phyloP scores from a whole-genome alignment of 1,284 basidiomycete genomes.

The Quambalaria eucalypti region DNA sequence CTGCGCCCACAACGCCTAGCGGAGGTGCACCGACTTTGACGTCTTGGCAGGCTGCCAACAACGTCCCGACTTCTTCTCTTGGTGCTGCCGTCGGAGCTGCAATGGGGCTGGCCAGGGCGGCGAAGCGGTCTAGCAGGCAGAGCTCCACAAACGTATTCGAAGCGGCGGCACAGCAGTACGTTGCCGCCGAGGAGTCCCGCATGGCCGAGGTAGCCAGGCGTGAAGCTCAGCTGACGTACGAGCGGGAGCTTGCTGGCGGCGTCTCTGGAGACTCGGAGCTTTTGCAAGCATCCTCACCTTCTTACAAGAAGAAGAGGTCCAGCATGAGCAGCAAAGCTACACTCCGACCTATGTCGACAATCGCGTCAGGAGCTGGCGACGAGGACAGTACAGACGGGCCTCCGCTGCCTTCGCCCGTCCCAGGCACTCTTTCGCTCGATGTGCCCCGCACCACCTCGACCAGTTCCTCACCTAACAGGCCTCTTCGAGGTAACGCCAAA shows the following conservation, averaged over 20 bases:
- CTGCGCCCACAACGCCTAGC: constrained; percentile 9
- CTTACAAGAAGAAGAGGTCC: not conserved
- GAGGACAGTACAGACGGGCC: not conserved
- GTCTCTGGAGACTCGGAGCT: not conserved
- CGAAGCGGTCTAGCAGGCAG: not conserved
- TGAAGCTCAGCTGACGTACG: constrained; percentile 18
- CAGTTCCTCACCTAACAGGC: not conserved
- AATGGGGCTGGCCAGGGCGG: constrained; percentile 20
- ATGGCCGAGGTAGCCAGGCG: constrained; percentile 15
- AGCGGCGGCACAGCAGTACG: constrained; percentile 22
- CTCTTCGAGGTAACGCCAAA: not conserved
- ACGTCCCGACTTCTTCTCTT: constrained; percentile 15
- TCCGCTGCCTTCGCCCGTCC: not conserved
- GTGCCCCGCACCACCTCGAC: not conserved
- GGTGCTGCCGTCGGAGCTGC: constrained; percentile 32
- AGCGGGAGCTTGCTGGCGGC: not conserved
- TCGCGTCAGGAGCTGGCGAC: not conserved
- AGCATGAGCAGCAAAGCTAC: not conserved
- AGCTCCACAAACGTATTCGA: constrained; percentile 15
- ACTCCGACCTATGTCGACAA: not conserved
- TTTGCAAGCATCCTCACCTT: not conserved
- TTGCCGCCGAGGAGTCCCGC: not conserved
- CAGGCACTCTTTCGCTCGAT: not conserved
- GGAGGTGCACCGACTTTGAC: constrained; percentile 7
- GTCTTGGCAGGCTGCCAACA: constrained; percentile 1